Percentiles rank a stretch among this genome's conserved stretches.
Conservation (phyloP, 805 yeast genomes). For the Cyberlindnera americana region DNA sequence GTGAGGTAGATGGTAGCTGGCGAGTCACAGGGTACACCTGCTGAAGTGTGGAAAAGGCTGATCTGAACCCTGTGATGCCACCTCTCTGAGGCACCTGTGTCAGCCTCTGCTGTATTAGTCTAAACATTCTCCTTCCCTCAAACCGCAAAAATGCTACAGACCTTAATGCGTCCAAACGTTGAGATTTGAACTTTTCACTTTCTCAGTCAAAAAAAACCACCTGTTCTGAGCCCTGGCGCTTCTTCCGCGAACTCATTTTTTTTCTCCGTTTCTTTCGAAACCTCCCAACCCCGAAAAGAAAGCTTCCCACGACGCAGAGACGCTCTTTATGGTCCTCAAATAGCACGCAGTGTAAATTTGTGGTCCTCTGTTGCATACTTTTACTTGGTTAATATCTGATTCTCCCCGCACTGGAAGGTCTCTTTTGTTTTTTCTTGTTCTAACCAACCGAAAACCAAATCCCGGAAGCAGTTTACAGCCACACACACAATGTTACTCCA, state of each 20-base stretch:
- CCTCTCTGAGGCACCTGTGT: neutral
- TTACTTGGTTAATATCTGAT: neutral
- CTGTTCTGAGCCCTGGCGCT: constrained; percentile 1
- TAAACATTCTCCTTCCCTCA: constrained; percentile 5
- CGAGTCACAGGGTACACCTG: constrained; percentile 16
- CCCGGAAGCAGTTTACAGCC: too few relatives aligned
- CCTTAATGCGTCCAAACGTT: too few relatives aligned
- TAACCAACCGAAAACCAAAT: too few relatives aligned
- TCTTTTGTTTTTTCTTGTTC: too few relatives aligned
- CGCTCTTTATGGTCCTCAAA: too few relatives aligned
- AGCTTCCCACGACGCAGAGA: too few relatives aligned
- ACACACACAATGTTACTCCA: constrained; percentile 4
- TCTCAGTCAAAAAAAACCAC: too few relatives aligned
- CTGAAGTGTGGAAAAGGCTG: constrained; percentile 10
- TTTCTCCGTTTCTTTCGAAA: neutral
- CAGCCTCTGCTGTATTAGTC: constrained; percentile 7
- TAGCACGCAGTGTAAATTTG: too few relatives aligned
- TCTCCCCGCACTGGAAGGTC: too few relatives aligned
- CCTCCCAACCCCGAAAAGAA: too few relatives aligned
- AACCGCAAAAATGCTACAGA: neutral
- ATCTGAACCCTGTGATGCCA: neutral
- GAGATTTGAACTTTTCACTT: neutral
- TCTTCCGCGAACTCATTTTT: constrained; percentile 1
- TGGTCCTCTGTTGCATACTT: too few relatives aligned
- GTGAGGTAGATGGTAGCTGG: constrained; percentile 8